A percentile compares a stretch with the other conserved stretches of the same genome.
These are phyloP conservation scores for Neurospora sp. DNA, from an alignment of 495 filamentous ascomycete species.

Conservation along the genomic window DNA sequence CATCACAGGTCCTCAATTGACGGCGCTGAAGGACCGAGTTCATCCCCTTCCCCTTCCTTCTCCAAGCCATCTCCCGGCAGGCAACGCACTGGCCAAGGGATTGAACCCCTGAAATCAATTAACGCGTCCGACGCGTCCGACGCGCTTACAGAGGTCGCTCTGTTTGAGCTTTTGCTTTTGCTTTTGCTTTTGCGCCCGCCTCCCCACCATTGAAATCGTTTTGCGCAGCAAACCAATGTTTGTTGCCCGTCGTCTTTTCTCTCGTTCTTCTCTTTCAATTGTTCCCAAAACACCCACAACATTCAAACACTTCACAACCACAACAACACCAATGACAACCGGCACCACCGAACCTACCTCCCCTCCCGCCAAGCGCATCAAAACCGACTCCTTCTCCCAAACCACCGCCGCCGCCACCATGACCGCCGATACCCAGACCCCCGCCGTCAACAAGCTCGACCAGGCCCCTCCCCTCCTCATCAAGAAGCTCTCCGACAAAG, in stretches of 20 bases:
- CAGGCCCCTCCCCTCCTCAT: conserved; percentile 56
- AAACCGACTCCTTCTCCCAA: conserved; percentile 19
- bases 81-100: background rate
- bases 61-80: background rate
- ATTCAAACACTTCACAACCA: no score
- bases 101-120: background rate
- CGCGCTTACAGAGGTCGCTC: background rate
- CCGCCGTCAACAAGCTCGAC: conserved; percentile 21
- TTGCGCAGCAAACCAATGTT: background rate
- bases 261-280: background rate
- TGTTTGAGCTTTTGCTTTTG: background rate
- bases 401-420: conserved; percentile 6
- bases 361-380: conserved; percentile 39
- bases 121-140: background rate
- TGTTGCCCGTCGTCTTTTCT: background rate
- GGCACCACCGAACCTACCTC: conserved; percentile 33
- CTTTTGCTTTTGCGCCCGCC: conserved; percentile 3
- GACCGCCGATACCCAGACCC: conserved; percentile 5
- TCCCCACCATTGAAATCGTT: background rate
- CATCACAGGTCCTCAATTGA: background rate
- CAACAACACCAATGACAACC: no score
- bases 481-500: conserved; percentile 71
- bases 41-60: background rate
- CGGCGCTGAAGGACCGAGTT: background rate
- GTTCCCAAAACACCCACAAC: no score